phyloP scores from a whole-genome alignment of 208 protist genomes.

The Plasmodiophora brassicae region DNA sequence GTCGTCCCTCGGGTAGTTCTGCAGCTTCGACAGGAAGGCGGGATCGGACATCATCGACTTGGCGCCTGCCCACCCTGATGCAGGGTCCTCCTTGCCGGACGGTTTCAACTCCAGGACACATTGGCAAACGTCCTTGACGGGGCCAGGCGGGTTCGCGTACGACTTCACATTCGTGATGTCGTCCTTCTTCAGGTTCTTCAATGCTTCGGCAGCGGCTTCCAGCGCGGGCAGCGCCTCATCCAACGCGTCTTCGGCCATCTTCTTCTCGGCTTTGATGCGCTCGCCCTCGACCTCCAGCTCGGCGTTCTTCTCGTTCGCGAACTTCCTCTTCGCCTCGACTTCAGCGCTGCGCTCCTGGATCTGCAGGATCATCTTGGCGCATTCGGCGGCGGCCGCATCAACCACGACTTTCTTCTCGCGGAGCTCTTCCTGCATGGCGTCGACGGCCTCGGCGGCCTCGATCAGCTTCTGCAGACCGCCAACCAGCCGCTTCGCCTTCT shows the following conservation, averaged over 20 bases:
- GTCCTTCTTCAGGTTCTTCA: slow-evolving; percentile 84
- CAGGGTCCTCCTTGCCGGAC: slow-evolving; percentile 30
- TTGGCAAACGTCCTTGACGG: slow-evolving; percentile 84
- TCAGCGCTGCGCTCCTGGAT: slow-evolving; percentile 47
- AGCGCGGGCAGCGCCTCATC: slow-evolving; percentile 89
- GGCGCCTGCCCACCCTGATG: slow-evolving; percentile 52
- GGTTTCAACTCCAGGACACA: slow-evolving; percentile 66
- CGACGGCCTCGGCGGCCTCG: slow-evolving; percentile 15
- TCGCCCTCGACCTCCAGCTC: slow-evolving; percentile 51
- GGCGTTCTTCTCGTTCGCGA: slow-evolving; percentile 52
- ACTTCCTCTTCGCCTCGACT: slow-evolving; percentile 54
- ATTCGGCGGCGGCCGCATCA: slow-evolving; percentile 82
- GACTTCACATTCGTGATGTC: slow-evolving; percentile 92
- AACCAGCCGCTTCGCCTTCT: slow-evolving; percentile 85
- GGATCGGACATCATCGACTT: slow-evolving; percentile 66
- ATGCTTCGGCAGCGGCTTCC: slow-evolving; percentile 84
- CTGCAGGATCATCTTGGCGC: slow-evolving; percentile 70
- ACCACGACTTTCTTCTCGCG: slow-evolving; percentile 66
- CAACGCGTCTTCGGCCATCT: slow-evolving; percentile 67
- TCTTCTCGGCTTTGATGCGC: slow-evolving; percentile 53
- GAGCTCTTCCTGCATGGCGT: slow-evolving; percentile 35
- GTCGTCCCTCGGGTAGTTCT: slow-evolving; percentile 71
- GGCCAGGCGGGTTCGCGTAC: slow-evolving; percentile 84
- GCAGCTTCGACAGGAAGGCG: slow-evolving; percentile 71
- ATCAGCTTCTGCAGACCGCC: slow-evolving; percentile 90